Percentiles rank a stretch among this genome's conserved stretches.
Evolutionary conservation across 192 early-diverging fungal genomes (phyloP).

Genomic region (Entomortierella beljakovae): DNA sequence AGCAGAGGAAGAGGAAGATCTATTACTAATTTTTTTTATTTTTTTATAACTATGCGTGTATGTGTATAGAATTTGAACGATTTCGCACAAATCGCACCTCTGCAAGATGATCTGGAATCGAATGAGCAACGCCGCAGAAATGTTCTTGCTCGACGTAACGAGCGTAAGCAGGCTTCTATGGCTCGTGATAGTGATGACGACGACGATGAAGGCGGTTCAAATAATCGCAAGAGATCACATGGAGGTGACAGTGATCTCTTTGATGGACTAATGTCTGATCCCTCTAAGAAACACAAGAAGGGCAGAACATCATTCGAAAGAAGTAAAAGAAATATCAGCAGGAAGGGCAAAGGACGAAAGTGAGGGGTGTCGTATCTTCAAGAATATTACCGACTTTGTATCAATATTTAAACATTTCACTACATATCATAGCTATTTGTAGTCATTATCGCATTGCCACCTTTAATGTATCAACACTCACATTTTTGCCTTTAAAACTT

Average conservation of each 20-base stretch:
- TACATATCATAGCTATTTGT: too few relatives aligned
- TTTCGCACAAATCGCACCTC: constrained; percentile 61
- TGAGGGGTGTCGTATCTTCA: too few relatives aligned
- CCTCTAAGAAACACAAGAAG: constrained; percentile 36
- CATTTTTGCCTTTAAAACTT: too few relatives aligned
- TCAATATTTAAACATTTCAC: too few relatives aligned
- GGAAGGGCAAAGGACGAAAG: constrained; percentile 30
- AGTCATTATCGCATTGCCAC: too few relatives aligned
- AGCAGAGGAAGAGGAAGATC: neutral
- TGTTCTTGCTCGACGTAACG: constrained; percentile 58
- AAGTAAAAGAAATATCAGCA: constrained; percentile 43
- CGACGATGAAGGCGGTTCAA: constrained; percentile 24
- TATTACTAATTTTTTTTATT: constrained; percentile 10
- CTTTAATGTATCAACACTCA: too few relatives aligned
- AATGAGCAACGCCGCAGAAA: constrained; percentile 58
- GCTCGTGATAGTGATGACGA: constrained; percentile 46
- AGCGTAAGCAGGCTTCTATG: constrained; percentile 40
- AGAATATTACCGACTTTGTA: too few relatives aligned
- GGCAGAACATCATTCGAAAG: constrained; percentile 34
- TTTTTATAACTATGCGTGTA: neutral
- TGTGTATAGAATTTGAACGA: constrained; percentile 67
- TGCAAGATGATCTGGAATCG: constrained; percentile 62
- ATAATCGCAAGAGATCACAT: constrained; percentile 26
- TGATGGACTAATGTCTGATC: constrained; percentile 51
- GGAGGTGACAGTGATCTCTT: constrained; percentile 35